These are phyloP conservation scores for Trametes cingulata DNA, from an alignment of 768 basidiomycete species.

Conservation along the genomic window DNA sequence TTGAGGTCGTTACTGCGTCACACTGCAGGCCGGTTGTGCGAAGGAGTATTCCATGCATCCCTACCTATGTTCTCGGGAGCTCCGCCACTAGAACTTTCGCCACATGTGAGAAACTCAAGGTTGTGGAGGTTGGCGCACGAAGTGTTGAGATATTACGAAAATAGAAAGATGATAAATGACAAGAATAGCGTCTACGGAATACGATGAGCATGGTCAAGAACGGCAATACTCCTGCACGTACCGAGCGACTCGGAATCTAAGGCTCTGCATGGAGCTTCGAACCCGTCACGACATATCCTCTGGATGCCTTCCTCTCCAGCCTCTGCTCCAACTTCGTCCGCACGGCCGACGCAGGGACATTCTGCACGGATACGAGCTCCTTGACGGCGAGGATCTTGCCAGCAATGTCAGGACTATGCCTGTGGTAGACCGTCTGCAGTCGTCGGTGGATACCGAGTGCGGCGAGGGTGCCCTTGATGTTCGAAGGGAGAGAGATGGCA, in stretches of 20 bases:
- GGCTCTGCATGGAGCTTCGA: slow-evolving; percentile 32
- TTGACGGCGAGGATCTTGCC: slow-evolving; percentile 88
- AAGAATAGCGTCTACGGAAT: background rate
- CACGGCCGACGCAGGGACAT: slow-evolving; percentile 70
- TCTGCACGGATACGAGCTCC: slow-evolving; percentile 87
- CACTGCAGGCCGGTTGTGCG: no score
- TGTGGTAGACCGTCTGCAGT: slow-evolving; percentile 83
- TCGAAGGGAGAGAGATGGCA: slow-evolving; percentile 76
- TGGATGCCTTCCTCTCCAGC: slow-evolving; percentile 60
- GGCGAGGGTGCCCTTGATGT: slow-evolving; percentile 71
- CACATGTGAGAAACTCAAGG: no score
- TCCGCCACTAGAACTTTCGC: no score
- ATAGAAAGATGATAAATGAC: no score
- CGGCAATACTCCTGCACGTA: background rate
- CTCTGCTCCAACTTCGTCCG: slow-evolving; percentile 71
- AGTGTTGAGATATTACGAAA: no score
- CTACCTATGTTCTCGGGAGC: no score
- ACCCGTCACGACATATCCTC: slow-evolving; percentile 63
- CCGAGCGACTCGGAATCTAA: background rate
- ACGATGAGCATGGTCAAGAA: background rate
- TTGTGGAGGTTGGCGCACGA: no score
- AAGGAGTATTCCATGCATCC: no score
- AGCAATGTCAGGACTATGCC: slow-evolving; percentile 69
- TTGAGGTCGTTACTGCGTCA: no score
- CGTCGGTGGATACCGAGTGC: slow-evolving; percentile 83